phyloP scores from a whole-genome alignment of 1,284 basidiomycete species.

The Polyporus tsugae region DNA sequence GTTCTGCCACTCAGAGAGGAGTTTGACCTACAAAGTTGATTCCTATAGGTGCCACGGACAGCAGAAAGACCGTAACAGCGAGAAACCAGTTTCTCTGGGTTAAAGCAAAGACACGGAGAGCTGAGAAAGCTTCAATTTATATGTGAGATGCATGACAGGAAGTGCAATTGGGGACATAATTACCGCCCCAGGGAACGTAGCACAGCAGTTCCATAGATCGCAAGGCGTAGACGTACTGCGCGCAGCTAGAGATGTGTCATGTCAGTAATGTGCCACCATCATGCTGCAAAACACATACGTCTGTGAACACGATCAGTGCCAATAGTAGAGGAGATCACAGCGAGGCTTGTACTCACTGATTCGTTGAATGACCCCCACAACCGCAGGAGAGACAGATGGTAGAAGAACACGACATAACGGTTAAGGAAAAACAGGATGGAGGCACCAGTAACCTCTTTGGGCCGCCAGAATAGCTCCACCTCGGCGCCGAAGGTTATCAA shows the following conservation, averaged over 20 bases:
- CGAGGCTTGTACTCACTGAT: not conserved
- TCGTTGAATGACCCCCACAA: not conserved
- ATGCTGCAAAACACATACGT: not conserved
- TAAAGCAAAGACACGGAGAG: constrained; percentile 19
- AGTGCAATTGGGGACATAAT: not conserved
- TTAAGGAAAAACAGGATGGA: constrained; percentile 1
- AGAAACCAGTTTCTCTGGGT: constrained; percentile 3
- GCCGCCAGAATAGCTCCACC: constrained; percentile 8
- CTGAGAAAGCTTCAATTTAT: constrained; percentile 13
- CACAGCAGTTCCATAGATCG: not conserved
- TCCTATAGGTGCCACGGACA: constrained; percentile 7
- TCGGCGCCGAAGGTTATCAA: constrained; percentile 10
- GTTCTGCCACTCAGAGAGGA: not conserved
- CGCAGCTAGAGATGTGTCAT: not conserved
- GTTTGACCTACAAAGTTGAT: constrained; percentile 12
- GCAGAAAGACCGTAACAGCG: not conserved
- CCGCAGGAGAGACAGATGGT: not conserved
- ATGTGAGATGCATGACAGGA: not conserved
- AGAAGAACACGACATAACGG: constrained; percentile 2
- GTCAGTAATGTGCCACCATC: not conserved
- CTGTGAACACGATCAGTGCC: not conserved
- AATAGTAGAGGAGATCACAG: not conserved
- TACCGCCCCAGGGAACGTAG: constrained; percentile 16
- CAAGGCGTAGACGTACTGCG: constrained; percentile 4
- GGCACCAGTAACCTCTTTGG: constrained; percentile 4